A percentile compares a stretch with the other conserved stretches of the same genome.
phyloP scores from a whole-genome alignment of 495 filamentous ascomycete species.

The Ramalina intermedia region DNA sequence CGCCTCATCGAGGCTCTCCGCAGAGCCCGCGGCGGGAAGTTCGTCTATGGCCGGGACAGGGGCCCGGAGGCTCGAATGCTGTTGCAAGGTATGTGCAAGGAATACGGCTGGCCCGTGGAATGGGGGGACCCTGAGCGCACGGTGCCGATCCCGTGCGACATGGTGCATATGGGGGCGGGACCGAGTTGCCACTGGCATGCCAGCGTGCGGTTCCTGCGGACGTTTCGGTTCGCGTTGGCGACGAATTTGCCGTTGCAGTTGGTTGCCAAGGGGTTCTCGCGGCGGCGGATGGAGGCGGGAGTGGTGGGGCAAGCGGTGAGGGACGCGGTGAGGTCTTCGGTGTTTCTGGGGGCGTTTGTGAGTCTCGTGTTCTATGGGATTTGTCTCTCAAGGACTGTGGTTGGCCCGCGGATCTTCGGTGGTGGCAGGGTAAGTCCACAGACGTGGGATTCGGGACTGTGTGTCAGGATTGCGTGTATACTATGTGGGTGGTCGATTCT shows the following conservation, averaged over 20 bases:
- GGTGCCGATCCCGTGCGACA: constrained; percentile 69
- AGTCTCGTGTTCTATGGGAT: constrained; percentile 78
- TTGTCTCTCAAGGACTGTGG: constrained; percentile 64
- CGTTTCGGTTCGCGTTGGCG: constrained; percentile 60
- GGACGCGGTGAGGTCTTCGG: constrained; percentile 57
- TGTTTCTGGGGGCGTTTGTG: constrained; percentile 74
- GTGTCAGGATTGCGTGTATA: constrained; percentile 59
- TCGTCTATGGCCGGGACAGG: constrained; percentile 66
- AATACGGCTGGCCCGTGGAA: constrained; percentile 49
- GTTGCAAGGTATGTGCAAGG: constrained; percentile 59
- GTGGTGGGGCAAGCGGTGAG: constrained; percentile 33
- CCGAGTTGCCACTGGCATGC: constrained; percentile 70
- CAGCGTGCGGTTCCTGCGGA: constrained; percentile 48
- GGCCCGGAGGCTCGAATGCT: constrained; percentile 45
- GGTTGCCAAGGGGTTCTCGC: constrained; percentile 34
- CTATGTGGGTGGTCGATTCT: constrained; percentile 79
- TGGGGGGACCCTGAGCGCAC: constrained; percentile 68
- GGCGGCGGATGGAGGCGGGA: constrained; percentile 33
- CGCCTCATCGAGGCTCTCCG: constrained; percentile 65
- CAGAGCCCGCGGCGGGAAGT: constrained; percentile 43
- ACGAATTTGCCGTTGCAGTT: constrained; percentile 75
- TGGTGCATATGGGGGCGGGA: constrained; percentile 75
- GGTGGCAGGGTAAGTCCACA: constrained; percentile 35
- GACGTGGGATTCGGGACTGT: constrained; percentile 56
- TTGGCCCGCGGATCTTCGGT: constrained; percentile 57